Evolutionary conservation across 306 rosid species (phyloP).

Genomic region (Astragalus glycyphyllos): DNA sequence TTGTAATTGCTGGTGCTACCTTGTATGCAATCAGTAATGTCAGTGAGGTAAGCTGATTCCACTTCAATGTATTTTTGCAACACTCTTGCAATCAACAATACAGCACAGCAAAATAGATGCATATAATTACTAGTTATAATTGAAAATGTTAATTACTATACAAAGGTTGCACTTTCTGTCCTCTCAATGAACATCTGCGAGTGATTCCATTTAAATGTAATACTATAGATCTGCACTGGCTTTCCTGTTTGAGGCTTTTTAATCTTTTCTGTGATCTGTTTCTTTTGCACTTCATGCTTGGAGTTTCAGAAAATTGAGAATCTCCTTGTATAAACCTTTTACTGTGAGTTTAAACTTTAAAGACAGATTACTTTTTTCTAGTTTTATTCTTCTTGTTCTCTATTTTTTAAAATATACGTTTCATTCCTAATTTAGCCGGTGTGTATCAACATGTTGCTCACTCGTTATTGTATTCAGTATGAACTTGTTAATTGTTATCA

Average conservation of each 20-base stretch:
- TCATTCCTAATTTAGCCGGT: background rate
- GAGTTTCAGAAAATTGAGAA: conserved; percentile 19
- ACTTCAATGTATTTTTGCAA: conserved; percentile 8
- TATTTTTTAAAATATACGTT: background rate
- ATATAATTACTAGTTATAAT: conserved; percentile 4
- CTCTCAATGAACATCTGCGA: conserved; percentile 1
- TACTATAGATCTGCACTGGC: background rate
- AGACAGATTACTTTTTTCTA: background rate
- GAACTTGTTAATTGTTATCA: background rate
- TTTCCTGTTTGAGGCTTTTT: background rate
- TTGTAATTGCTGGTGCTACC: conserved; percentile 82
- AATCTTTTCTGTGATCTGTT: background rate
- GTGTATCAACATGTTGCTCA: background rate
- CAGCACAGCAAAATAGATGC: conserved; percentile 1
- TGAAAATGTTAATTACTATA: conserved; percentile 10
- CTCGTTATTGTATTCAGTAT: background rate
- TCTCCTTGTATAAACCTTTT: background rate
- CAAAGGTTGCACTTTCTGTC: background rate
- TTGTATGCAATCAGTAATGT: conserved; percentile 88
- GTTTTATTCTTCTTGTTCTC: background rate
- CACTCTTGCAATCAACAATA: background rate
- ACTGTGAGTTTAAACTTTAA: background rate
- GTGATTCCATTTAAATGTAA: background rate
- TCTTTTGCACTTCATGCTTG: conserved; percentile 23
- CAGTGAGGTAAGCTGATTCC: conserved; percentile 65